A percentile compares a stretch with the other conserved stretches of the same genome.
phyloP scores from a whole-genome alignment of 306 rosid genomes.

The Herpetospermum pedunculosum region DNA sequence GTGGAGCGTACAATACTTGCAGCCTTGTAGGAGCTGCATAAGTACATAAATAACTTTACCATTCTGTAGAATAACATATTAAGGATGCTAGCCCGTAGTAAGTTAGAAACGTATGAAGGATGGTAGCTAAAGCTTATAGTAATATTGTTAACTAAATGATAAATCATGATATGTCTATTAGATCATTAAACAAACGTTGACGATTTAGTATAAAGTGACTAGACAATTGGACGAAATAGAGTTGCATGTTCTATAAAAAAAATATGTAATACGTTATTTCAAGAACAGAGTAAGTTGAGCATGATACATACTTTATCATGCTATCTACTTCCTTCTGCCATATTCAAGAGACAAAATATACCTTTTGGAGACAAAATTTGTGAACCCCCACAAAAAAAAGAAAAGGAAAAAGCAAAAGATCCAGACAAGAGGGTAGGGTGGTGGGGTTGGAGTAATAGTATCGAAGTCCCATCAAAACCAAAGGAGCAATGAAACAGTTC shows the following conservation, averaged over 20 bases:
- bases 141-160: background rate
- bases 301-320: background rate
- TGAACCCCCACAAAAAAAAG: background rate
- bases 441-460: background rate
- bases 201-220: background rate
- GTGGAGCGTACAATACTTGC: slow-evolving; percentile 54
- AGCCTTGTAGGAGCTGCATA: slow-evolving; percentile 73
- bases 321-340: background rate
- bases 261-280: background rate
- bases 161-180: background rate
- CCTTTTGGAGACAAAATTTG: background rate
- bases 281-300: background rate
- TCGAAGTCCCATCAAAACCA: background rate
- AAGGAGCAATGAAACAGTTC: background rate
- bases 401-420: background rate
- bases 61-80: background rate
- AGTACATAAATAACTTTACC: background rate
- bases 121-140: background rate
- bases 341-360: background rate
- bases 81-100: background rate
- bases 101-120: background rate
- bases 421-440: background rate
- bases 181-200: background rate
- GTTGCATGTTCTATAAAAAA: background rate
- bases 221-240: background rate